Evolutionary conservation across 2,329 filamentous ascomycete genomes (phyloP), one percentile per base, ranked within the genome.

Genomic region (Fusarium sp.): DNA sequence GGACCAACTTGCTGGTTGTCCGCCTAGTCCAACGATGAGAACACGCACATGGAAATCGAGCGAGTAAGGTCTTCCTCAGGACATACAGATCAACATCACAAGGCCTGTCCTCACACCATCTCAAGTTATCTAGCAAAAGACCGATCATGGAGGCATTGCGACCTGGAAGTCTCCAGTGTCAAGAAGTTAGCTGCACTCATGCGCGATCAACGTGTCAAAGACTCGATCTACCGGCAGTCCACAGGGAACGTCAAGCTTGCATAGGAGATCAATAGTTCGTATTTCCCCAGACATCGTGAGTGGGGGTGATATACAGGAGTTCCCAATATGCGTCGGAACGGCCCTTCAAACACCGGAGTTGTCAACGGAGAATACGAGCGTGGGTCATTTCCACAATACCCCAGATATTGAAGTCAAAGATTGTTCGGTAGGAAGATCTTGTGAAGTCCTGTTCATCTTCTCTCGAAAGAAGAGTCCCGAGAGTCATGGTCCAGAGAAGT

Each of bases 211-310:
- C 17, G 9, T 10, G 24, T 10, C 10, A 54, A 58, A 18, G 17
- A n/a, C 26, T 44, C 11, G 58, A 59, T 32, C 55, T 28, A 13
- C 28, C 10, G 8, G 14, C 6, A 32, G 44, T 41, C 62, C 59
- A 74, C 39, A 44, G 18, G 38, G 14, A 44, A 39, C 14, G 32
- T 18, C 18, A 18, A 34, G 41, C 30, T 20, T 56, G 20, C 20
- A 58, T 24, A 28, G 2, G 30, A 42, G 20, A 50, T 44, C 52
- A 26, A 41, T 24, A 26, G 39, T 24, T 70, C 66, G 39, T 51
- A 42, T 41, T 74, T 54, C 73, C 72, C 69, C 73, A 51, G 72
- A 68, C n/a, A 58, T 60, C n/a, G 61, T 59, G 61, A 39, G 72
- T 65, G 72, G 69, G 59, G 72, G 45, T 64, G 44, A 57, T 56